Percentiles rank a stretch among this genome's conserved stretches.
Evolutionary conservation across 2,329 filamentous ascomycete species (phyloP).

Genomic region (Cladosporium sp.): DNA sequence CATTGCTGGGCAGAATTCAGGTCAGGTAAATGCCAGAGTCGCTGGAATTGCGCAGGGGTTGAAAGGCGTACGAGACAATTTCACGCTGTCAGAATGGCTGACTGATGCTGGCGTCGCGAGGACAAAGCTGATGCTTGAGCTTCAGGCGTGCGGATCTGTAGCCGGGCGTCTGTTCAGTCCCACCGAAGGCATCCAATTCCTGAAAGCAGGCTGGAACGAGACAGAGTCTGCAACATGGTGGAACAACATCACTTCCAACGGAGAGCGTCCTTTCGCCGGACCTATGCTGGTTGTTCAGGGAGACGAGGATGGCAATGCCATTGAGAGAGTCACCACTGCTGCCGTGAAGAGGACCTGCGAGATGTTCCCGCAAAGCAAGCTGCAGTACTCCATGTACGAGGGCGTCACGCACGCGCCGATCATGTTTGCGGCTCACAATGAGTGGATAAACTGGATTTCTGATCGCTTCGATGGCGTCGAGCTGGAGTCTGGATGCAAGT

Average conservation of each 20-base stretch:
- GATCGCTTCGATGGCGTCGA: slow-evolving; percentile 32
- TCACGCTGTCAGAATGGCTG: slow-evolving; percentile 34
- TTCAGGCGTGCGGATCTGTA: slow-evolving; percentile 28
- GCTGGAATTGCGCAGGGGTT: slow-evolving; percentile 28
- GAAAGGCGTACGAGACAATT: slow-evolving; percentile 32
- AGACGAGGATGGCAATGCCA: slow-evolving; percentile 30
- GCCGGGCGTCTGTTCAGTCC: slow-evolving; percentile 25
- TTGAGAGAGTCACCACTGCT: slow-evolving; percentile 26
- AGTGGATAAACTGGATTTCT: slow-evolving; percentile 38
- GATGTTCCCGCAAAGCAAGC: slow-evolving; percentile 26
- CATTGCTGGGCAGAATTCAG: slow-evolving; percentile 25
- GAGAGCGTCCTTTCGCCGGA: slow-evolving; percentile 38
- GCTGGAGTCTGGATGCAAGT: slow-evolving; percentile 24
- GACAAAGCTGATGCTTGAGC: slow-evolving; percentile 25
- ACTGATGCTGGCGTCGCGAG: slow-evolving; percentile 31
- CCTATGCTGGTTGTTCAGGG: slow-evolving; percentile 46
- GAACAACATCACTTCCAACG: slow-evolving; percentile 33
- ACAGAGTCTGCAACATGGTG: slow-evolving; percentile 30
- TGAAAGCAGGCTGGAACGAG: slow-evolving; percentile 29
- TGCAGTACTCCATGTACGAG: slow-evolving; percentile 34
- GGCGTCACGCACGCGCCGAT: slow-evolving; percentile 37
- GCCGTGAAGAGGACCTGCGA: slow-evolving; percentile 33
- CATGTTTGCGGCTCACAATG: slow-evolving; percentile 34
- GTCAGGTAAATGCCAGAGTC: slow-evolving; percentile 27
- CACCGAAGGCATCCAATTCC: slow-evolving; percentile 16